Evolutionary conservation across 495 filamentous ascomycete genomes (phyloP).

Genomic region (Parachaetomium inaequale): DNA sequence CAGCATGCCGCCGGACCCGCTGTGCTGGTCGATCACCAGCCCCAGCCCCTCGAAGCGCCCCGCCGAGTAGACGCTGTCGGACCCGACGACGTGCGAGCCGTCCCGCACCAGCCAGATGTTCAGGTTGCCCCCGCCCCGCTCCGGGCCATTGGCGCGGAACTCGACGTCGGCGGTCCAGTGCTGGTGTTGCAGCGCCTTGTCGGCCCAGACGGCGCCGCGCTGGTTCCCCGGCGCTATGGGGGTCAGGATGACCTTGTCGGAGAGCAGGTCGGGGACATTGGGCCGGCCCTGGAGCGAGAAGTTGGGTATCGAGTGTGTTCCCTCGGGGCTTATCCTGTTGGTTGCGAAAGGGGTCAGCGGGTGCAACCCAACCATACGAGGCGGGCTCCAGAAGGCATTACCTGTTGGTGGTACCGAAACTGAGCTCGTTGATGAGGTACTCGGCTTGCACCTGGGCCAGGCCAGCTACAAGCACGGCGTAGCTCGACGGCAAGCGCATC

Average conservation of each 20-base stretch:
- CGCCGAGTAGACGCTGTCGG: conserved; percentile 76
- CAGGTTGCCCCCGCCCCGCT: conserved; percentile 82
- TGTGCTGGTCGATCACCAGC: conserved; percentile 82
- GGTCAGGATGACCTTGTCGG: conserved; percentile 88
- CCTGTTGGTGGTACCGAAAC: conserved; percentile 72
- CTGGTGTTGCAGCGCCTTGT: conserved; percentile 55
- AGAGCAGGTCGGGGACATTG: conserved; percentile 68
- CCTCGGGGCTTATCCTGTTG: conserved; percentile 43
- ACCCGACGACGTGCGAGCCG: conserved; percentile 59
- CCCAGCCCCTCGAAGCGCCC: conserved; percentile 82
- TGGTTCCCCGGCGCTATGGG: conserved; percentile 83
- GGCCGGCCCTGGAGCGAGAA: conserved; percentile 71
- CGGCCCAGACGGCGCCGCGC: conserved; percentile 77
- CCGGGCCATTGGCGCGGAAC: conserved; percentile 82
- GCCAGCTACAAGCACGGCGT: conserved; percentile 50
- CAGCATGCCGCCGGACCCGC: conserved; percentile 73
- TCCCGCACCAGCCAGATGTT: conserved; percentile 88
- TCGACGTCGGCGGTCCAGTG: conserved; percentile 80
- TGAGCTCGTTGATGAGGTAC: conserved; percentile 58
- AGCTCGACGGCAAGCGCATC: conserved; percentile 44
- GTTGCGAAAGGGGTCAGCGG: conserved; percentile 1
- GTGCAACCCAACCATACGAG: neutral
- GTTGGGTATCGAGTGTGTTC: conserved; percentile 36
- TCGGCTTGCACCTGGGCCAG: conserved; percentile 57
- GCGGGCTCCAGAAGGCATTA: conserved; percentile 31